Base-by-base conservation (phyloP, 2,329 filamentous ascomycete genomes). In the Colletotrichum sp. region DNA sequence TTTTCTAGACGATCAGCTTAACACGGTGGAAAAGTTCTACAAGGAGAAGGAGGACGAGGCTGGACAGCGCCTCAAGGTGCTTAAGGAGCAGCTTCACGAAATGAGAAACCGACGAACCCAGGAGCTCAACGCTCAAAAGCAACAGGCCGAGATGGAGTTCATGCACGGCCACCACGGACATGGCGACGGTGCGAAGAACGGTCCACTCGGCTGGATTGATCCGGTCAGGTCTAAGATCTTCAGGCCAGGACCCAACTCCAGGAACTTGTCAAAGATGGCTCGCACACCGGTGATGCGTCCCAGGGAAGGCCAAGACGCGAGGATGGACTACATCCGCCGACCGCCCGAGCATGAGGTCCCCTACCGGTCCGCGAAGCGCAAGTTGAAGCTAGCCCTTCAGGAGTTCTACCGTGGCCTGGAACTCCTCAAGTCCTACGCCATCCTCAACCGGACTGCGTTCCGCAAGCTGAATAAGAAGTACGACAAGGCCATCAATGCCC, bases 401-500 rank as follows among this genome's bases (percentile, higher is more conserved):
- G 97, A 99, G 83, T 98, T 96, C 83, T 99, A 99, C 83, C 93
- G 96, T 25, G 94, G 95, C 1, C 89, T 99, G 16, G 97, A 99
- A 83, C 88, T 99, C 62, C 89, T 99, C 75, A 99, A 98, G 86
- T 95, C 95, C 0, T 99, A 98, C 81, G 94, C 96, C 2, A 87
- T 98, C 27, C 89, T 98, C 16, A 99, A 99, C 83, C 92, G 95
- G 65, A 98, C 95, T 1, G 97, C 96, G 0, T 99, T 99, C 82
- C 93, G 96, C 36, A 99, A 99, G 84, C 95, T 99, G 82, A 98
- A 98, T 86, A 99, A 99, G 85, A 99, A 99, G 85, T 99, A 98
- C 83, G 96, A 99, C 88, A 99, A 99, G 86, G 92, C 94, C 3
- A 92, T 96, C 72, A 92, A 96, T 80, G 93, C 95, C 55, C 91